Conservation (phyloP, 2,329 filamentous ascomycete species). For the Tolypocladium amazonense region DNA sequence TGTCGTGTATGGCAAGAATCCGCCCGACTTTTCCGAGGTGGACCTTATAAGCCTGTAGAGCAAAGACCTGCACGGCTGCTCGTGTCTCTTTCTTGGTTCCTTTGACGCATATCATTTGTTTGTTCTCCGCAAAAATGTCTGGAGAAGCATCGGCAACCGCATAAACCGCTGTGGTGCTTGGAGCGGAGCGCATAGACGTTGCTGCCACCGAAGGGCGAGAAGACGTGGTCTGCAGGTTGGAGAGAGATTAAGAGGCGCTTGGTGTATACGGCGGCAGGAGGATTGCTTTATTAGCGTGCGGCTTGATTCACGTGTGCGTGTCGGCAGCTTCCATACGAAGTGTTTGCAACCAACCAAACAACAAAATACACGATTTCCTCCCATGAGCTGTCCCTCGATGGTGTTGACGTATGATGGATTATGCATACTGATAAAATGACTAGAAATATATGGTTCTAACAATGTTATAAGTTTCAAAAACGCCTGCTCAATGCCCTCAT, state of each 20-base stretch:
- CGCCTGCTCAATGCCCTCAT: background rate
- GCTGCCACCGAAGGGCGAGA: background rate
- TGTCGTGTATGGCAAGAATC: conserved; percentile 75
- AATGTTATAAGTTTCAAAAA: background rate
- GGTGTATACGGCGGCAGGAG: background rate
- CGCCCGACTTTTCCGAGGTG: conserved; percentile 81
- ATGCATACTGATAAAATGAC: background rate
- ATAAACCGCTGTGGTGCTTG: background rate
- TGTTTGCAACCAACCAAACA: background rate
- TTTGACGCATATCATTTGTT: background rate
- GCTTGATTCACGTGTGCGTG: background rate
- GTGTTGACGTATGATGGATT: background rate
- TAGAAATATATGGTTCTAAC: background rate
- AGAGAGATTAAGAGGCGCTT: background rate
- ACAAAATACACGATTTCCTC: background rate
- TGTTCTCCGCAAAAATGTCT: no score
- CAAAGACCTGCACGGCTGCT: background rate
- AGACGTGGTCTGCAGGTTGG: background rate
- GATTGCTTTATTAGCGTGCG: background rate
- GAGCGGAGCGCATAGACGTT: no score
- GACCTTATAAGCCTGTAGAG: conserved; percentile 68
- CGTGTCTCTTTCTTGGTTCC: background rate
- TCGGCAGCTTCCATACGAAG: background rate
- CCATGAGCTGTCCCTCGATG: background rate
- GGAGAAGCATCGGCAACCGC: background rate